Base-by-base conservation (phyloP, 2,329 filamentous ascomycete genomes). In the Colletotrichum tabaci region DNA sequence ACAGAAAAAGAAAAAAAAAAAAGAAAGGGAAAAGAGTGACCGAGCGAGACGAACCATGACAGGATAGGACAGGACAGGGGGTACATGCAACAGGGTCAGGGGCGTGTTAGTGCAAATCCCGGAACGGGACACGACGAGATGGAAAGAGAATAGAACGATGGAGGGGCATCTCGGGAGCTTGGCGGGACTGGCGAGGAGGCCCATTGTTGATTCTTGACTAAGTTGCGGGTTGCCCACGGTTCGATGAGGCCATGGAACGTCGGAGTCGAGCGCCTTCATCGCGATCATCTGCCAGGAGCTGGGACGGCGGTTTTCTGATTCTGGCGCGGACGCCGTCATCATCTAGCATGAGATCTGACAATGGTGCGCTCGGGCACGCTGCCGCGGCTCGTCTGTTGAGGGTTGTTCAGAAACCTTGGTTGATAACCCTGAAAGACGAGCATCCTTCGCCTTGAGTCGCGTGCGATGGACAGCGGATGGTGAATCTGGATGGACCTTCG, bases 131-230 rank as follows among this genome's bases (percentile, higher is more conserved):
- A 71, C 57, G 52, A 67, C 64, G 57, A 67, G 44, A 67, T 62
- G 64, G 64, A 67, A 53, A 53, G 57, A 71, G 50, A 53, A 71
- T 60, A 71, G 57, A 67, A 67, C 63, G 57, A 66, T 66, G 35
- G 67, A 67, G 62, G 67, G 67, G 67, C 67, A 46, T 13, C 47
- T 55, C 5, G 67, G 61, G 55, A 66, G n/a, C 67, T 70, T 70
- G 67, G 67, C 67, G 61, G 55, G 30, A 53, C 44, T 44, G 13
- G 61, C 8, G 53, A 30, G 40, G 42, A 38, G 49, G 40, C 49
- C 30, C 26, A 35, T 35, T 35, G 30, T 35, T 10, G 30, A 35
- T 35, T 21, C 2, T 50, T 44, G 46, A 42, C 52, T 47, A 65
- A 69, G 53, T 50, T 61, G 62, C 62, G 15, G 58, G 9, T 21